Evolutionary conservation across 2,329 filamentous ascomycete species (phyloP).

Genomic region (Scytalidium lignicola): DNA sequence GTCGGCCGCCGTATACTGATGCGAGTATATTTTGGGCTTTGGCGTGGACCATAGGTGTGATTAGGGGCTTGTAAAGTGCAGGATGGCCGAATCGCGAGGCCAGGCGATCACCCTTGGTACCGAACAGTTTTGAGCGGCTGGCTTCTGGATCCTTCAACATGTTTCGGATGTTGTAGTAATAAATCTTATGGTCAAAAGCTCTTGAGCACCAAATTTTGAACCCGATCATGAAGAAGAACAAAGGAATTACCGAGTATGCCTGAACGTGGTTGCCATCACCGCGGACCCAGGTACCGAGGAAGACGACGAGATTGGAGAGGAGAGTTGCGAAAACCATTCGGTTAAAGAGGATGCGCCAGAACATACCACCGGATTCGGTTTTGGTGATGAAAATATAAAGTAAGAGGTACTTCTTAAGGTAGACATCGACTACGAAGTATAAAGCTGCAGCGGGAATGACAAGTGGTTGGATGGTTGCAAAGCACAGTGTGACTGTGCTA

Average conservation of each 20-base stretch:
- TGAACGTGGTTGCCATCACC: conserved; percentile 54
- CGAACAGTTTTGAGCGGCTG: conserved; percentile 41
- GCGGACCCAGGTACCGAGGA: conserved; percentile 67
- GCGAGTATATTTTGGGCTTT: conserved; percentile 82
- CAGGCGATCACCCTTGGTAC: conserved; percentile 60
- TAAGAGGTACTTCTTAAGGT: conserved; percentile 90
- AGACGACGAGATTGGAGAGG: conserved; percentile 73
- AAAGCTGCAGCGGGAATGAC: conserved; percentile 80
- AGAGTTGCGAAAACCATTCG: conserved; percentile 80
- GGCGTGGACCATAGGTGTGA: conserved; percentile 92
- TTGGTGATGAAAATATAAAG: conserved; percentile 96
- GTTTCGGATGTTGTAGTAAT: conserved; percentile 70
- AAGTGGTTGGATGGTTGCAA: conserved; percentile 79
- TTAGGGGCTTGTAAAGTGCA: conserved; percentile 80
- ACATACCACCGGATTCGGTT: conserved; percentile 88
- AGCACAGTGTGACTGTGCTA: conserved; percentile 80
- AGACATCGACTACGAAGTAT: conserved; percentile 83
- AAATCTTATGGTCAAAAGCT: conserved; percentile 72
- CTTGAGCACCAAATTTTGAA: conserved; percentile 84
- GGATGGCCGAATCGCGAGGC: conserved; percentile 84
- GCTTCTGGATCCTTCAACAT: conserved; percentile 41
- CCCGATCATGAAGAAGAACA: conserved; percentile 70
- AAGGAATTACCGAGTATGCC: conserved; percentile 65
- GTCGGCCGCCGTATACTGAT: conserved; percentile 78
- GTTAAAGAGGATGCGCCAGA: conserved; percentile 90